Conservation (phyloP, 768 basidiomycete species). For the Tulasnella sp. region DNA sequence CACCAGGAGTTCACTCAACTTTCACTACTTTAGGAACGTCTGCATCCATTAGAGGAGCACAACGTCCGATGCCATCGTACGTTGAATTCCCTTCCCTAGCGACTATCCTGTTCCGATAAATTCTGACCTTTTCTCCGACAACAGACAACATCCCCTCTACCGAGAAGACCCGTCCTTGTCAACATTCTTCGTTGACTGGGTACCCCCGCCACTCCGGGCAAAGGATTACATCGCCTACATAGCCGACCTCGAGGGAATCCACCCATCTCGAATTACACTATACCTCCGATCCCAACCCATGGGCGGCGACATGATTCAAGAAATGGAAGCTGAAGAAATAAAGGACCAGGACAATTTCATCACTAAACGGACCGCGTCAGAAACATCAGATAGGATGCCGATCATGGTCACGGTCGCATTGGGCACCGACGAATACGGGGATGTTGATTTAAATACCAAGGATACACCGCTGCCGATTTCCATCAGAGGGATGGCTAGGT, state of each 20-base stretch:
- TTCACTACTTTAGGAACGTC: background rate
- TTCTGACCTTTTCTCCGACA: background rate
- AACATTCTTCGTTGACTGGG: background rate
- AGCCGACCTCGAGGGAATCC: background rate
- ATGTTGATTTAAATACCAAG: background rate
- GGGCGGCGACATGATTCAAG: background rate
- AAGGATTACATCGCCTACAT: slow-evolving; percentile 6
- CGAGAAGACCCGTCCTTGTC: background rate
- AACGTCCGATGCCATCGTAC: background rate
- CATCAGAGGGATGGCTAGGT: background rate
- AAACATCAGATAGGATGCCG: background rate
- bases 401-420: background rate
- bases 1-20: background rate
- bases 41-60: background rate
- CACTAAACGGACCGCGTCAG: background rate
- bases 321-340: background rate
- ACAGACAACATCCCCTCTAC: background rate
- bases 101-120: background rate
- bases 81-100: background rate
- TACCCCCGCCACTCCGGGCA: background rate
- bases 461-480: background rate
- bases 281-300: background rate
- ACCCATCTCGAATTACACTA: background rate
- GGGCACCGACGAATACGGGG: background rate
- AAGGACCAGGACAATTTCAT: background rate